Base-by-base conservation (phyloP, 495 filamentous ascomycete species). In the Parathielavia hyrcaniae region DNA sequence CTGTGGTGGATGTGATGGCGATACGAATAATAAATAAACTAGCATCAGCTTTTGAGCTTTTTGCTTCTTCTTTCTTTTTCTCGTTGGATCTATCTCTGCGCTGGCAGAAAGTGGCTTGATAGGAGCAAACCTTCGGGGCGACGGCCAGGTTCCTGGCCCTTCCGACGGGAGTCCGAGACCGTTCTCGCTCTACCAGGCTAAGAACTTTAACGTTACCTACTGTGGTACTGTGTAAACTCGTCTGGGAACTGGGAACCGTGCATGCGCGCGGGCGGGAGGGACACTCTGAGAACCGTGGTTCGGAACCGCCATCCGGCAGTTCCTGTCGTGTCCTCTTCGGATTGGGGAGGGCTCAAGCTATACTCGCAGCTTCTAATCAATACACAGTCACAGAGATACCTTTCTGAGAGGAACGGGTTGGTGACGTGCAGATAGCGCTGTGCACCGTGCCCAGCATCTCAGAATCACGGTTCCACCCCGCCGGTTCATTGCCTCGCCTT, bases 281-380 rank as follows among this genome's bases (percentile, higher is more conserved):
- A 50, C 47, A 39, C 19, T 51, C 39, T 52, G 20, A 40, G 26
- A 17, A 40, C 56, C 49, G 38, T 58, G 47, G 46, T 45, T 57
- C 46, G 55, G 55, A 17, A 36, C 47, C 6, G 39, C 10, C 38
- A 26, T 35, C 55, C 38, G 55, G n/a, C 9, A 30, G 30, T 52
- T 45, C 53, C 49, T 41, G 40, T 47, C 56, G 49, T 53, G 56
- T 30, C 56, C 49, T 19, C 47, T 53, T 40, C 13, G 48, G 30
- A 58, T 46, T 58, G 56, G 56, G 56, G 40, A 17, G 44, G 10
- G 43, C 4, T 30, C 26, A 1, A 11, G 32, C 1, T 23, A 17
- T 30, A 47, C 26, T 30, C 26, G 6, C 26, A 30, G 6, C 6
- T 30, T 3, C 26, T 30, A 6, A 6, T 30, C 26, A 30, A 30